Percentiles rank a stretch among this genome's conserved stretches.
These are phyloP conservation scores for Pogostemon cablin DNA, from an alignment of 257 asterid genomes.

Conservation along the genomic window DNA sequence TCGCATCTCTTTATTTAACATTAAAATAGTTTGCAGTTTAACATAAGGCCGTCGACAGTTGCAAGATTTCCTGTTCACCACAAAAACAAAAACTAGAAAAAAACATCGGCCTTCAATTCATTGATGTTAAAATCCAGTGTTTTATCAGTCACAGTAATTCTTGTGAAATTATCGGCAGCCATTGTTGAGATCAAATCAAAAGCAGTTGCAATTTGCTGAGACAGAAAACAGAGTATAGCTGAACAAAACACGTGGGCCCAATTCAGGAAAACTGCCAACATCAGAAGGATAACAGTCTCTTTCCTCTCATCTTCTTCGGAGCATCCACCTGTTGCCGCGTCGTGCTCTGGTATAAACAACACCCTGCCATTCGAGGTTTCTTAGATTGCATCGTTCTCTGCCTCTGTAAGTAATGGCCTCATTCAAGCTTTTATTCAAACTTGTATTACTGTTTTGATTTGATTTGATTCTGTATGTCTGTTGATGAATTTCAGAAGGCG, in stretches of 20 bases:
- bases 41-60: too few relatives aligned
- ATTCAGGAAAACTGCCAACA: constrained; percentile 4
- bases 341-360: constrained; percentile 7
- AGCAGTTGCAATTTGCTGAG: constrained; percentile 28
- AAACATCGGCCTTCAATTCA: too few relatives aligned
- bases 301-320: constrained; percentile 11
- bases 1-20: too few relatives aligned
- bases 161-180: neutral
- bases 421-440: neutral
- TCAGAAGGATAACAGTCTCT: neutral
- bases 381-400: constrained; percentile 2
- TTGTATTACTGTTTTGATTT: neutral
- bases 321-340: constrained; percentile 20
- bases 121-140: too few relatives aligned
- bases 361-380: constrained; percentile 8
- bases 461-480: neutral
- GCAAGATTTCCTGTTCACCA: too few relatives aligned
- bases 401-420: constrained; percentile 18
- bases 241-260: constrained; percentile 38
- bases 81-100: too few relatives aligned
- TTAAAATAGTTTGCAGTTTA: too few relatives aligned
- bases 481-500: constrained; percentile 23
- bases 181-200: constrained; percentile 5
- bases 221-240: constrained; percentile 11
- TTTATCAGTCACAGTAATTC: too few relatives aligned